Percentiles rank a stretch among this genome's conserved stretches.
Evolutionary conservation across 306 rosid species (phyloP).

Genomic region (Pueraria montana): DNA sequence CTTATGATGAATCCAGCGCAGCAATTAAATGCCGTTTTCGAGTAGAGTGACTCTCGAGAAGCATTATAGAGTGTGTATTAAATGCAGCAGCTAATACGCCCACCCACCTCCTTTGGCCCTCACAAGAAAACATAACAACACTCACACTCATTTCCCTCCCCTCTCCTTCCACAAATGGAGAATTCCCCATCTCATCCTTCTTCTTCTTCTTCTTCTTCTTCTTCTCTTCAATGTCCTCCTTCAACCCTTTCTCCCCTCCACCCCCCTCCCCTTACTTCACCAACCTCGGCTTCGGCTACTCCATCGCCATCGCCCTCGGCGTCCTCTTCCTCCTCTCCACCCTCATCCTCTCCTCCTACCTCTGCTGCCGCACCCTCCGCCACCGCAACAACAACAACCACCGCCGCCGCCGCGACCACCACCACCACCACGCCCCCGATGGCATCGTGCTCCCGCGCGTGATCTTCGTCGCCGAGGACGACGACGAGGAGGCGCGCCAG

Average conservation of each 20-base stretch:
- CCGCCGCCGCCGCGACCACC: no score
- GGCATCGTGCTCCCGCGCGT: slow-evolving; percentile 80
- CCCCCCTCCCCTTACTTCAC: slow-evolving; percentile 65
- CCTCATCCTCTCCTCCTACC: slow-evolving; percentile 84
- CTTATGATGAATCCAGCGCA: slow-evolving; percentile 25
- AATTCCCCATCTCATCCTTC: slow-evolving; percentile 46
- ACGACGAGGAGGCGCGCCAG: slow-evolving; percentile 19
- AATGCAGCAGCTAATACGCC: slow-evolving; percentile 74
- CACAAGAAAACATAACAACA: slow-evolving; percentile 41
- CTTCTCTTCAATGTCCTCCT: slow-evolving; percentile 39
- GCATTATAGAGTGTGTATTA: slow-evolving; percentile 52
- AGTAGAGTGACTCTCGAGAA: slow-evolving; percentile 34
- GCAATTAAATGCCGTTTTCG: slow-evolving; percentile 49
- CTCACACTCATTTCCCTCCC: slow-evolving; percentile 38
- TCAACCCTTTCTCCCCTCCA: slow-evolving; percentile 44
- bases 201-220: background rate
- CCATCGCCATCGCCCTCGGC: slow-evolving; percentile 91
- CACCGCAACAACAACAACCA: background rate
- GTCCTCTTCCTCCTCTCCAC: slow-evolving; percentile 88
- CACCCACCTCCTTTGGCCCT: slow-evolving; percentile 69
- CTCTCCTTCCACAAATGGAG: slow-evolving; percentile 67
- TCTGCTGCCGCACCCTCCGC: slow-evolving; percentile 78
- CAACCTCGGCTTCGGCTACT: slow-evolving; percentile 85
- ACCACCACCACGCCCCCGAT: slow-evolving; percentile 19
- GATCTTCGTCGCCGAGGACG: slow-evolving; percentile 84